These are phyloP conservation scores for Cadophora sp. DNA, from an alignment of 2,329 filamentous ascomycete genomes.

Conservation along the genomic window DNA sequence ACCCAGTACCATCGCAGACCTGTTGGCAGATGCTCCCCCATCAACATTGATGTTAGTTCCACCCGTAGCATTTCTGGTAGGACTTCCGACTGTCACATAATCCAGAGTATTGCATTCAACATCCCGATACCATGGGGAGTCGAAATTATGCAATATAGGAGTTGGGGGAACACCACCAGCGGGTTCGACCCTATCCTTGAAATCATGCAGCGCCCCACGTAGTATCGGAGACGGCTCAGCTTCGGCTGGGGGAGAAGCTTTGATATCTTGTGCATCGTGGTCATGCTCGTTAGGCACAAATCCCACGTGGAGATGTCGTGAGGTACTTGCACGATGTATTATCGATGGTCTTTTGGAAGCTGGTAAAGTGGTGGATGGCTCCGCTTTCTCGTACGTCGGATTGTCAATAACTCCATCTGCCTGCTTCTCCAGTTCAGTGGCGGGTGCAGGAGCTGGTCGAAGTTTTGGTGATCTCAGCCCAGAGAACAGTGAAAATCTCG, in stretches of 20 bases:
- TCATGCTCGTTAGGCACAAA: conserved; percentile 52
- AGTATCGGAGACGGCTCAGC: not conserved
- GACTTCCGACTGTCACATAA: conserved; percentile 22
- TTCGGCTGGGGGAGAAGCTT: not conserved
- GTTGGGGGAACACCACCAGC: conserved; percentile 38
- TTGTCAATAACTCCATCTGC: conserved; percentile 13
- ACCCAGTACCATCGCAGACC: not conserved
- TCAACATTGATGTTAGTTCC: conserved; percentile 23
- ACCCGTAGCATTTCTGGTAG: not conserved
- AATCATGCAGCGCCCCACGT: not conserved
- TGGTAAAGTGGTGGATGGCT: not conserved
- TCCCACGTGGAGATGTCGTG: conserved; percentile 57
- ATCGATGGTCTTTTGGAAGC: conserved; percentile 22
- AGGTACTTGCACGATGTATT: conserved; percentile 20
- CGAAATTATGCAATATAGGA: conserved; percentile 46
- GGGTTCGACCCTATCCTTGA: conserved; percentile 29
- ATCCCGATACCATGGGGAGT: conserved; percentile 46
- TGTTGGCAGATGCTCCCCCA: conserved; percentile 13
- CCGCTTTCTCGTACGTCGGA: not conserved
- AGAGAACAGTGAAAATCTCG: conserved; percentile 33
- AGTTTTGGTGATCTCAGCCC: conserved; percentile 21
- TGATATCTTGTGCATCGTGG: conserved; percentile 16
- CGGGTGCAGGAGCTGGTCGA: not conserved
- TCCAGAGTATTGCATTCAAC: conserved; percentile 32
- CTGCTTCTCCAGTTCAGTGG: conserved; percentile 9